Base-by-base conservation (phyloP, 208 protist genomes). In the Acanthamoeba healyi region DNA sequence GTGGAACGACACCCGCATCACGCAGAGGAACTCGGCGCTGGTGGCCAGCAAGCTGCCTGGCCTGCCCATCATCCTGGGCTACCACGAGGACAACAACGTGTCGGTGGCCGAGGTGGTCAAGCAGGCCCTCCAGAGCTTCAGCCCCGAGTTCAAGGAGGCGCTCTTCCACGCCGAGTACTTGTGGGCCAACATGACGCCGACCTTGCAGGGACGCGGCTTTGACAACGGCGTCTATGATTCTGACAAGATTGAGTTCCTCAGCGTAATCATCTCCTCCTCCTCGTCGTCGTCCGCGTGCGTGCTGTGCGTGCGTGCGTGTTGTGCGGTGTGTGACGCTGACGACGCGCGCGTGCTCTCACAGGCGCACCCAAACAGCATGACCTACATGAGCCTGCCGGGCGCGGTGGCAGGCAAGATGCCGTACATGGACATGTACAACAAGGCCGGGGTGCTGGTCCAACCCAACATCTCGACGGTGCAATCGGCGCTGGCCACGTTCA, bases 1-100 rank as follows among this genome's bases (percentile, higher is more conserved):
- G 42, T 86, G 77, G 77, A 86, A 86, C 46, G 77, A 86, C 44
- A 19, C 77, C 7, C 29, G n/a, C 26, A 86, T 86, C 44, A 7
- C 19, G 51, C 54, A 24, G 2, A 0, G 7, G 15, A 86, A n/a
- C 44, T 4, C 17, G 17, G 22, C 32, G 19, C 5, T 24, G 0
- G 22, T 38, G n/a, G 42, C 22, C 24, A 22, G 6, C 51, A 58
- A 58, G 51, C 46, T 86, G 77, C 77, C 77, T 9, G n/a, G 7
- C 12, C 19, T 6, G 42, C 77, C 42, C 77, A 86, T 86, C 77
- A 34, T 58, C 9, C 26, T 58, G 44, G 77, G 42, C 29, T 86
- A 86, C 77, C 3, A 38, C 77, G 42, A 86, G 12, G 46, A 29
- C 26, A 56, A 56, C 77, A 38, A 49, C 24, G n/a, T 29, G 14